phyloP scores from a whole-genome alignment of 2,329 filamentous ascomycete genomes.

The Alternaria postmessia region DNA sequence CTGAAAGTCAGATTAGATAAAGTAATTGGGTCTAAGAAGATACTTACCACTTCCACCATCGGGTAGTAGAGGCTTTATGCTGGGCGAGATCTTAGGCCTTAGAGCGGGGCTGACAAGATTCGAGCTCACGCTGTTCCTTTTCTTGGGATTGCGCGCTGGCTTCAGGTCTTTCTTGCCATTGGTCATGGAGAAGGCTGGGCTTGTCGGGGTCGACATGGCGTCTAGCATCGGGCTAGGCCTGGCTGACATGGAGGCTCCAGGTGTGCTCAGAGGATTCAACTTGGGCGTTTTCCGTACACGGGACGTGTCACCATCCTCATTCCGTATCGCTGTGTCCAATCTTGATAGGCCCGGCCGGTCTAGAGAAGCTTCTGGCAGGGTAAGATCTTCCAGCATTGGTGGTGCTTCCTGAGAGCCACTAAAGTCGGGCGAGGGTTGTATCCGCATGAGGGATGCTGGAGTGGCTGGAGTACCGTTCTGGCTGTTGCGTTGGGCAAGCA shows the following conservation, averaged over 20 bases:
- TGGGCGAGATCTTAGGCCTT: constrained; percentile 88
- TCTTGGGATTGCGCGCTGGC: constrained; percentile 45
- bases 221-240: constrained; percentile 62
- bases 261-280: constrained; percentile 65
- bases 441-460: constrained; percentile 82
- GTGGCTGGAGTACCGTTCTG: constrained; percentile 64
- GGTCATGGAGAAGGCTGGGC: constrained; percentile 41
- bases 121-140: constrained; percentile 64
- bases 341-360: constrained; percentile 59
- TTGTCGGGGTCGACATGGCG: constrained; percentile 61
- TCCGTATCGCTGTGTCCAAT: constrained; percentile 60
- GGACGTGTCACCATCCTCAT: constrained; percentile 63
- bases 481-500: constrained; percentile 58
- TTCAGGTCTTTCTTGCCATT: constrained; percentile 45
- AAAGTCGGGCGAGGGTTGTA: constrained; percentile 51
- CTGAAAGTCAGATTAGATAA: constrained; percentile 22
- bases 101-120: constrained; percentile 86
- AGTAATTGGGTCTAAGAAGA: not conserved
- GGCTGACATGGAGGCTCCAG: constrained; percentile 41
- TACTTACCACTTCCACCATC: constrained; percentile 63
- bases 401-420: constrained; percentile 31
- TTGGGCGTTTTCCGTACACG: constrained; percentile 71
- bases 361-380: constrained; percentile 74
- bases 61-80: constrained; percentile 88
- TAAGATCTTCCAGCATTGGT: constrained; percentile 65